Percentiles rank a stretch among this genome's conserved stretches.
phyloP scores from a whole-genome alignment of 164 flowering plant species.

The Sedum album region DNA sequence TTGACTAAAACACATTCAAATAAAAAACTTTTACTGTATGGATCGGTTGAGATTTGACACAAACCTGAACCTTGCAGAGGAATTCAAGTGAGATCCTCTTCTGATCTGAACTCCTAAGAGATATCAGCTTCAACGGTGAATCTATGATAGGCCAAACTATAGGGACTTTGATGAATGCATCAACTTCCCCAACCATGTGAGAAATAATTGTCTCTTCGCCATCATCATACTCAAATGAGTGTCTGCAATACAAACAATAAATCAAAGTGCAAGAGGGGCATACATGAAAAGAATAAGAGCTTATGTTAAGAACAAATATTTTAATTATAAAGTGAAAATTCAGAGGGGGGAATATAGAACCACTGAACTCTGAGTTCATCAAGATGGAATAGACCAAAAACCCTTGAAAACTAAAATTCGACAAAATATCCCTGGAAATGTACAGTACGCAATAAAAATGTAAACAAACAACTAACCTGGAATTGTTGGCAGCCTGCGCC shows the following conservation, averaged over 20 bases:
- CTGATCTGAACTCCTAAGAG: constrained; percentile 49
- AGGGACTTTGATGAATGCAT: constrained; percentile 61
- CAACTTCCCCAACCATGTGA: constrained; percentile 52
- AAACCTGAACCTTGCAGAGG: constrained; percentile 69
- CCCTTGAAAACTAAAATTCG: not conserved
- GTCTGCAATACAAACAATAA: constrained; percentile 26
- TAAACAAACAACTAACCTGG: constrained; percentile 36
- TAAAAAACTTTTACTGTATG: not conserved
- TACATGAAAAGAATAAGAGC: not conserved
- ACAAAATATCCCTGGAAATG: not conserved
- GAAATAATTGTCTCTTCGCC: constrained; percentile 54
- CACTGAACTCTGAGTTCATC: not conserved
- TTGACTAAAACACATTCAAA: not conserved
- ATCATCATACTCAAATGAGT: constrained; percentile 61
- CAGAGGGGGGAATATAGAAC: not conserved
- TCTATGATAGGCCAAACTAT: constrained; percentile 62
- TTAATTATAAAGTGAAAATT: not conserved
- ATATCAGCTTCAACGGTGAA: constrained; percentile 50
- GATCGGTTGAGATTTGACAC: constrained; percentile 9
- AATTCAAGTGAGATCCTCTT: constrained; percentile 44
- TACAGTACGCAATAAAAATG: not conserved
- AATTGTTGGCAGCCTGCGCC: constrained; percentile 46
- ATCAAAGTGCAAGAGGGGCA: not conserved
- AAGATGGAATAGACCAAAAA: not conserved
- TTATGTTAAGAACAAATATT: not conserved